Percentiles rank a stretch among this genome's conserved stretches.
phyloP scores from a whole-genome alignment of 805 yeast species.

The Nakazawaea ishiwadae region DNA sequence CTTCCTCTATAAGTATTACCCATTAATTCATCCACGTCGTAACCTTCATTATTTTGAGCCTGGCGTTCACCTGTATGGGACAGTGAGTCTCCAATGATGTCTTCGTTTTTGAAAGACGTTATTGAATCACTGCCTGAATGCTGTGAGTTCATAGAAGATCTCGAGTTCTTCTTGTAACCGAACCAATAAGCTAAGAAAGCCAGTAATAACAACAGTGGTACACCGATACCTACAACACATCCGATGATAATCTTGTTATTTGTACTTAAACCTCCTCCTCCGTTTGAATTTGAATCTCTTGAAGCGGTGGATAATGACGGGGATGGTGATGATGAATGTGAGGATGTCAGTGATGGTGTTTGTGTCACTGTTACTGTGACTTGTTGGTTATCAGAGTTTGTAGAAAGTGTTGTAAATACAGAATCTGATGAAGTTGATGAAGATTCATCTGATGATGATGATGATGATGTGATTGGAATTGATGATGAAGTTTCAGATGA shows the following conservation, averaged over 20 bases:
- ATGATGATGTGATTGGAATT: background rate
- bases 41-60: slow-evolving; percentile 7
- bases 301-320: slow-evolving; percentile 23
- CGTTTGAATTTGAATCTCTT: slow-evolving; percentile 10
- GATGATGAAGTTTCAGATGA: slow-evolving; percentile 13
- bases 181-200: slow-evolving; percentile 20
- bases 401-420: slow-evolving; percentile 10
- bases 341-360: slow-evolving; percentile 19
- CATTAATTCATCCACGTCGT: slow-evolving; percentile 11
- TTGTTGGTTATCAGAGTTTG: slow-evolving; percentile 5
- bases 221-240: slow-evolving; percentile 68
- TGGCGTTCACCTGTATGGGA: slow-evolving; percentile 10
- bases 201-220: slow-evolving; percentile 46
- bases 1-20: slow-evolving; percentile 13
- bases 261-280: slow-evolving; percentile 38
- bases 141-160: slow-evolving; percentile 1
- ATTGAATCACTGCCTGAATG: slow-evolving; percentile 6
- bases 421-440: slow-evolving; percentile 3
- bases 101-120: slow-evolving; percentile 10
- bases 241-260: slow-evolving; percentile 57
- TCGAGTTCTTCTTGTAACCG: slow-evolving; percentile 10
- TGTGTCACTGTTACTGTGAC: slow-evolving; percentile 13
- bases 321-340: slow-evolving; percentile 23
- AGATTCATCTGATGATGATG: background rate
- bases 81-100: slow-evolving; percentile 12